These are phyloP conservation scores for Tylopilus rubrobrunneus DNA, from an alignment of 768 basidiomycete species.

Conservation along the genomic window DNA sequence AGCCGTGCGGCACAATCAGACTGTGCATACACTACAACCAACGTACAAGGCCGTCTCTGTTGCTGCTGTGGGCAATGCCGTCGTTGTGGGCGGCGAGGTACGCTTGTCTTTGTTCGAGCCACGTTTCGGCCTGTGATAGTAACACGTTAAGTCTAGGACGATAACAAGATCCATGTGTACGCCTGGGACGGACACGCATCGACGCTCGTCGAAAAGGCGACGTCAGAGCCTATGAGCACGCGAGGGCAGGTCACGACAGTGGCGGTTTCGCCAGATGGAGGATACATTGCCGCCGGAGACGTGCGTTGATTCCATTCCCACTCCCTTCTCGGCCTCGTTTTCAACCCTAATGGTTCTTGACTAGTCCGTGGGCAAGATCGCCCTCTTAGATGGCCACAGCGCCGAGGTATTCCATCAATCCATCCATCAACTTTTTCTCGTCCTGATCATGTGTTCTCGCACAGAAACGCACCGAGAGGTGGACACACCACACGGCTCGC, in stretches of 20 bases:
- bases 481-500: constrained; percentile 84
- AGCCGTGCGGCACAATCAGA: constrained; percentile 68
- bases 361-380: constrained; percentile 78
- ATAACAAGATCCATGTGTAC: constrained; percentile 71
- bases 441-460: not conserved
- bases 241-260: constrained; percentile 64
- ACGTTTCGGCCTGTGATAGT: not conserved
- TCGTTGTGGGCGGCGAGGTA: constrained; percentile 79
- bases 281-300: constrained; percentile 77
- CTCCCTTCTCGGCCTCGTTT: not conserved
- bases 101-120: constrained; percentile 16
- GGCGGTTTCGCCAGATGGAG: constrained; percentile 77
- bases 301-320: constrained; percentile 41
- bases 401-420: constrained; percentile 40
- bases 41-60: constrained; percentile 54
- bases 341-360: not conserved
- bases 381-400: constrained; percentile 67
- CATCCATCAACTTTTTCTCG: not conserved
- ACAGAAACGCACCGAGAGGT: constrained; percentile 67
- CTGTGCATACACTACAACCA: constrained; percentile 52
- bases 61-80: constrained; percentile 44
- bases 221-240: constrained; percentile 59
- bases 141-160: constrained; percentile 37
- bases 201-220: constrained; percentile 46
- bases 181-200: constrained; percentile 61